Base-by-base conservation (phyloP, 2,329 filamentous ascomycete genomes). In the Neurospora crassa region DNA sequence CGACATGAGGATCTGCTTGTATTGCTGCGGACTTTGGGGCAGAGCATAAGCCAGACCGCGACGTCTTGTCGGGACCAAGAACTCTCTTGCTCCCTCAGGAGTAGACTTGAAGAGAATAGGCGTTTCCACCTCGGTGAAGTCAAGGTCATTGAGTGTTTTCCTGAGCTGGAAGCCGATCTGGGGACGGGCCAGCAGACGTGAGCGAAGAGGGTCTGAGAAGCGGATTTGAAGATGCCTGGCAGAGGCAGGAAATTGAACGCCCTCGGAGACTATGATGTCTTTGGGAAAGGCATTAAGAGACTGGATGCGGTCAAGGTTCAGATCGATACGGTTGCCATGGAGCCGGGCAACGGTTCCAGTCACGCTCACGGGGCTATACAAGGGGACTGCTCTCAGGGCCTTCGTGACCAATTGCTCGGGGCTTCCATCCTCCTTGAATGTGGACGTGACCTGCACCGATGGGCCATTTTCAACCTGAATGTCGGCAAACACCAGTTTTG, bases 1-100 rank as follows among this genome's bases (percentile, higher is more conserved):
- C 0, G 94, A 92, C 94, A 99, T 98, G 59, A 99, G 86, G 1
- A 97, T 92, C 82, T 99, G 96, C 82, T 99, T 99, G 79, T 98
- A 99, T 80, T 99, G 96, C 80, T 99, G 96, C 0, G 96, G 96
- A 75, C 95, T 98, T 79, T 99, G 96, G 0, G 94, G 94, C 24
- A 99, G 84, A 10, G 96, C 96, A 80, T 98, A 99, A 3, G 93
- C 94, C 72, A 90, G 83, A 0, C 93, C 93, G 1, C 85, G 86
- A 43, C 86, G 87, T 40, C 96, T 86, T 0, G 94, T 97, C 0
- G 96, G 96, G 5, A 99, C 95, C 6, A 99, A 81, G 74, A 99
- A 99, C 79, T 99, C 96, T 68, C 95, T 87, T 1, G 96, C 96
- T 0, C 96, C 96, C 82, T 99, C 96, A 0, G 96, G 93, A 0